Conservation (phyloP, 2,329 filamentous ascomycete genomes). For the Mollisiaceae sp. region DNA sequence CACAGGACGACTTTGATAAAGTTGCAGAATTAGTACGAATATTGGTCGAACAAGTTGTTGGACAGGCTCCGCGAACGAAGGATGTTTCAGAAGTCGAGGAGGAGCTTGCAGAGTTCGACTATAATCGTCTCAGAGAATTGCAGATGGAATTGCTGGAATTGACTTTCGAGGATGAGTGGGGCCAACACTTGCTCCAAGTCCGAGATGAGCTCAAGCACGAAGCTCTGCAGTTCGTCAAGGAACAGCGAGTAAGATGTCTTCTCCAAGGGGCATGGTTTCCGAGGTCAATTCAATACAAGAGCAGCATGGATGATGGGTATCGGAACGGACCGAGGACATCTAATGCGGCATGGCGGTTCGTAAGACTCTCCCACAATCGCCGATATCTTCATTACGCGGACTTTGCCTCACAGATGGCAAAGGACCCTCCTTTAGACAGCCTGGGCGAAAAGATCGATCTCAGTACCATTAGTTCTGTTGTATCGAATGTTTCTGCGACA, state of each 20-base stretch:
- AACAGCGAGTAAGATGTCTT: constrained; percentile 90
- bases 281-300: constrained; percentile 49
- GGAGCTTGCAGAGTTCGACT: constrained; percentile 84
- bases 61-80: constrained; percentile 78
- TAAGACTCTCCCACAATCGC: constrained; percentile 87
- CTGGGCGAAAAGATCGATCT: constrained; percentile 86
- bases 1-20: constrained; percentile 88
- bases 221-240: constrained; percentile 93
- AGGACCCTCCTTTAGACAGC: constrained; percentile 73
- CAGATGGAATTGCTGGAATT: constrained; percentile 94
- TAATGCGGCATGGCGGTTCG: constrained; percentile 70
- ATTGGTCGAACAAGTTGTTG: constrained; percentile 86
- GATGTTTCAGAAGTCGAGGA: constrained; percentile 89
- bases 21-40: constrained; percentile 91
- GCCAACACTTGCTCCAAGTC: constrained; percentile 85
- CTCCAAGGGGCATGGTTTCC: constrained; percentile 89
- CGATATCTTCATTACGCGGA: constrained; percentile 89
- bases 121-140: constrained; percentile 75
- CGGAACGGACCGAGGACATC: constrained; percentile 25
- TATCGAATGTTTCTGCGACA: constrained; percentile 74
- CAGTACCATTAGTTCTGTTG: constrained; percentile 85
- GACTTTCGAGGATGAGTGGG: constrained; percentile 95
- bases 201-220: constrained; percentile 90
- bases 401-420: constrained; percentile 69
- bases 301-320: constrained; percentile 46